Percentiles rank a stretch among this genome's conserved stretches.
Conservation (phyloP, 2,329 filamentous ascomycete species). For the Madurella fahalii region DNA sequence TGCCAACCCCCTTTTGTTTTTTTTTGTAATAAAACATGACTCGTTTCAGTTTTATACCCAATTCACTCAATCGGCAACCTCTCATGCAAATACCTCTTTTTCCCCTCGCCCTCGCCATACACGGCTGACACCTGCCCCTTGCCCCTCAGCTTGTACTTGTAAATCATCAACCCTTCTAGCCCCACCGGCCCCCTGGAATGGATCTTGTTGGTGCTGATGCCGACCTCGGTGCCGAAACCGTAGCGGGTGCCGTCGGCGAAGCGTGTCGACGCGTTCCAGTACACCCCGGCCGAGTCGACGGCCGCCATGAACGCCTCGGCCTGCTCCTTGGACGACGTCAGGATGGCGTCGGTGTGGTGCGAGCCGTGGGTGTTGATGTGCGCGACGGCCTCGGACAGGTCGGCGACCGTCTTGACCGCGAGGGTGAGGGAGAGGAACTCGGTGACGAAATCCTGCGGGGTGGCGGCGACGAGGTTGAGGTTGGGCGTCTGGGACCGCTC, state of each 20-base stretch:
- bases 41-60: too few relatives aligned
- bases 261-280: slow-evolving; percentile 93
- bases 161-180: slow-evolving; percentile 90
- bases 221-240: slow-evolving; percentile 96
- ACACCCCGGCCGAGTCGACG: slow-evolving; percentile 86
- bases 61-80: slow-evolving; percentile 42
- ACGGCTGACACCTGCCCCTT: slow-evolving; percentile 74
- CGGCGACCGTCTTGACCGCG: slow-evolving; percentile 73
- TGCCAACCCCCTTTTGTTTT: not conserved
- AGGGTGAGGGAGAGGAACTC: slow-evolving; percentile 85
- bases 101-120: slow-evolving; percentile 63
- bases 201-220: slow-evolving; percentile 98
- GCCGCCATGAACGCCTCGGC: slow-evolving; percentile 81
- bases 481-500: slow-evolving; percentile 33
- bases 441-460: slow-evolving; percentile 71
- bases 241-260: slow-evolving; percentile 97
- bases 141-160: slow-evolving; percentile 90
- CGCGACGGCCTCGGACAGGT: slow-evolving; percentile 65
- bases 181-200: slow-evolving; percentile 91
- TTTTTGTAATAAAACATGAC: not conserved
- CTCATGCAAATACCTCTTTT: slow-evolving; percentile 58
- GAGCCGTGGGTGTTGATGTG: slow-evolving; percentile 94
- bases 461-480: slow-evolving; percentile 56
- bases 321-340: slow-evolving; percentile 63
- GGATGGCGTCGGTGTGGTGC: slow-evolving; percentile 88